Conservation (phyloP, 2,329 filamentous ascomycete species). For the Microdochium nivale region DNA sequence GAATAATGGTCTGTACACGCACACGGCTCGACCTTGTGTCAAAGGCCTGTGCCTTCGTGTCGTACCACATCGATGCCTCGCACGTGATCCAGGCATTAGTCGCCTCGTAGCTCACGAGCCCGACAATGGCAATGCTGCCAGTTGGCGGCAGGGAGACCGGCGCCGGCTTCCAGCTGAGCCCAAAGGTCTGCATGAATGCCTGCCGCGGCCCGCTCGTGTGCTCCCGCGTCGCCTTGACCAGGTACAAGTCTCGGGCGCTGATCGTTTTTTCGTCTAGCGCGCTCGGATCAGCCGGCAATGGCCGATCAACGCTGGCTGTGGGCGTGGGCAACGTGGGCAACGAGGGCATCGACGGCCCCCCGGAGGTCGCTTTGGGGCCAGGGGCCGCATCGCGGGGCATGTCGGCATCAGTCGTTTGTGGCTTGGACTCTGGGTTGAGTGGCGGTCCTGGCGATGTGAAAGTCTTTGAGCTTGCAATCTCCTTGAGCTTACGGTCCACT, state of each 20-base stretch:
- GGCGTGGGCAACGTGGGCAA: background rate
- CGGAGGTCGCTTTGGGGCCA: background rate
- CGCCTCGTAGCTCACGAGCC: background rate
- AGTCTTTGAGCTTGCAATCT: slow-evolving; percentile 1
- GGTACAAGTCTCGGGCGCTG: slow-evolving; percentile 19
- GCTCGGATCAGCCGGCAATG: background rate
- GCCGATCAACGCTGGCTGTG: background rate
- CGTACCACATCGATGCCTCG: slow-evolving; percentile 1
- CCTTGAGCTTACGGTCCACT: slow-evolving; percentile 16
- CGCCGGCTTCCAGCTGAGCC: background rate
- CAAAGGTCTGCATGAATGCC: slow-evolving; percentile 25
- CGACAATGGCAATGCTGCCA: background rate
- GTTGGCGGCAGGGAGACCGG: background rate
- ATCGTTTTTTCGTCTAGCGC: slow-evolving; percentile 3
- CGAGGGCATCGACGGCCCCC: too few species aligned
- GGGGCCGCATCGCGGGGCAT: background rate
- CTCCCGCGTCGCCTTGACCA: slow-evolving; percentile 14
- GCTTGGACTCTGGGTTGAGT: background rate
- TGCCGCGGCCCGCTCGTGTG: slow-evolving; percentile 20
- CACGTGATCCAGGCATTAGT: background rate
- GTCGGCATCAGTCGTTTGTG: background rate
- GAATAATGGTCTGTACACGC: slow-evolving; percentile 11
- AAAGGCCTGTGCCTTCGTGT: background rate
- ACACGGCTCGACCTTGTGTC: slow-evolving; percentile 2
- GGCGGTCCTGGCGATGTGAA: background rate